Evolutionary conservation across 2,329 filamentous ascomycete species (phyloP), one percentile per base, ranked within the genome.

Genomic region (Gyromitra esculenta): DNA sequence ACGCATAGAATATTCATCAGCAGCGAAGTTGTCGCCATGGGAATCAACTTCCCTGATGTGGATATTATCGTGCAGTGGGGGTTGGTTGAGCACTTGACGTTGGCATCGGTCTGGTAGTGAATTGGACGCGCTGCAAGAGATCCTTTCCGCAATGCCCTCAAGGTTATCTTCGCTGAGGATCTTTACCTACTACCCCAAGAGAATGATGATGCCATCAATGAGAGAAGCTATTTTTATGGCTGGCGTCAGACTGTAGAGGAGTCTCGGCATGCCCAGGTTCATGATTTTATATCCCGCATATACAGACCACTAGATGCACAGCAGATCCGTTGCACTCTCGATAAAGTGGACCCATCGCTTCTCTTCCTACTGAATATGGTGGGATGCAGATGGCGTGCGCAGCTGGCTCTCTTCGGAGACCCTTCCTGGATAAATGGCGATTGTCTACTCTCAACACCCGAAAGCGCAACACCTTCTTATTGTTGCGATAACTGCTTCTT

Each of bases 401-500:
- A 18, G 21, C 25, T 57, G 21, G 25, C 54, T n/a, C 13, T 11
- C 31, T 57, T 37, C 4, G 54, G 21, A 57, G 52, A 57, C 52
- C 11, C 52, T 11, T 31, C 21, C 11, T 57, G 54, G 25, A 57
- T 37, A 31, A 57, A 37, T n/a, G 25, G 13, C 3, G n/a, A 50
- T n/a, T 2, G 6, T n/a, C 15, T 18, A 15, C 45, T 15, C 6
- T 15, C 45, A n/a, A 18, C 45, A 18, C 45, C n/a, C n/a, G 13
- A 18, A 15, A 6, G n/a, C 15, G n/a, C 6, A 18, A 50, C n/a
- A n/a, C 41, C n/a, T n/a, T n/a, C 41, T 13, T 50, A 50, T 50
- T 50, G 45, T 18, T 50, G 45, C 15, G 45, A 50, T 18, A 50
- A 50, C 45, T 50, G 45, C 45, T 50, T 50, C 45, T 50, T 50